A percentile compares a stretch with the other conserved stretches of the same genome.
phyloP scores from a whole-genome alignment of 179 eudicot species.

The Gypsophila paniculata region DNA sequence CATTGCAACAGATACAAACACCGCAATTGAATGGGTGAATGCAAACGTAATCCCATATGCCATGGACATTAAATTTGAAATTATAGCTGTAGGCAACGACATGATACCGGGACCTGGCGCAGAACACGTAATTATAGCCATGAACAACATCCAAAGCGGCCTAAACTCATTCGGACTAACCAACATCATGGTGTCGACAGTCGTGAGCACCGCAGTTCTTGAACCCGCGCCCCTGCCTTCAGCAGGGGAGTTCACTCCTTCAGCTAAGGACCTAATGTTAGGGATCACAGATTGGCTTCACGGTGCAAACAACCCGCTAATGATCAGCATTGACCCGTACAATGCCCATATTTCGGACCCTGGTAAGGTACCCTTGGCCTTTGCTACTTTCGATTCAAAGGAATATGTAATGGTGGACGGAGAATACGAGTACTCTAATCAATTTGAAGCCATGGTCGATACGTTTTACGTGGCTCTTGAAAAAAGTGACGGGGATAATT shows the following conservation, averaged over 20 bases:
- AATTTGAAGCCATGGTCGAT: slow-evolving; percentile 41
- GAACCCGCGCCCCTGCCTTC: not conserved
- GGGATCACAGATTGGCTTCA: not conserved
- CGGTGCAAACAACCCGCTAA: slow-evolving; percentile 10
- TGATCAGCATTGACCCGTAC: slow-evolving; percentile 30
- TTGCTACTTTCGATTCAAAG: slow-evolving; percentile 25
- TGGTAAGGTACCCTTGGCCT: slow-evolving; percentile 10
- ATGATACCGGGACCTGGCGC: slow-evolving; percentile 7
- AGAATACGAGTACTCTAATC: slow-evolving; percentile 23
- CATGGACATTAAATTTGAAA: not conserved
- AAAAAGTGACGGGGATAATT: slow-evolving; percentile 20
- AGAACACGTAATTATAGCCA: not conserved
- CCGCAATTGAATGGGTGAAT: not conserved
- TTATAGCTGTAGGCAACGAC: slow-evolving; percentile 7
- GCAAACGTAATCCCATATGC: not conserved
- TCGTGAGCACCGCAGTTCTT: not conserved
- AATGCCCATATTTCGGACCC: slow-evolving; percentile 29
- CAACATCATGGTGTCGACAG: not conserved
- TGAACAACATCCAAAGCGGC: slow-evolving; percentile 9
- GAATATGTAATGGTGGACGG: slow-evolving; percentile 27
- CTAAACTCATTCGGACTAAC: not conserved
- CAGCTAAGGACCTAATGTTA: not conserved
- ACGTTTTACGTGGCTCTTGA: slow-evolving; percentile 31
- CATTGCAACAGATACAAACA: not conserved
- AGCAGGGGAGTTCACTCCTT: not conserved